These are phyloP conservation scores for Trametes maxima DNA, from an alignment of 768 basidiomycete genomes.

Conservation along the genomic window DNA sequence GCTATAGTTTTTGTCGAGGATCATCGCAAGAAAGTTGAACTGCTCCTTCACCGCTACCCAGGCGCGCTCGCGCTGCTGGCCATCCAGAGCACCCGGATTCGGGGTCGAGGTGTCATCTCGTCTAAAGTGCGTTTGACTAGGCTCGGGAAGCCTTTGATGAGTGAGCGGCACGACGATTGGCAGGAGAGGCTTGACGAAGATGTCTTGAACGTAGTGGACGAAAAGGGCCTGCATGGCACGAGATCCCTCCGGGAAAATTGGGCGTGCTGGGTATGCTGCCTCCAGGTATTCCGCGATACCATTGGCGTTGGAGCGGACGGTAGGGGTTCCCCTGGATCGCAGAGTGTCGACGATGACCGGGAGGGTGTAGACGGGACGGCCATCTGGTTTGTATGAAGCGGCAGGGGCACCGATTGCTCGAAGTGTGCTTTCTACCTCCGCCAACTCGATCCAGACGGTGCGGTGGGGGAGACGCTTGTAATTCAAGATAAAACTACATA, in stretches of 20 bases:
- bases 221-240: constrained; percentile 69
- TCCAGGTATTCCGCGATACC: constrained; percentile 76
- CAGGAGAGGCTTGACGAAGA: constrained; percentile 65
- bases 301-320: constrained; percentile 60
- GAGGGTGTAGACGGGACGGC: constrained; percentile 64
- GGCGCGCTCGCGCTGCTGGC: constrained; percentile 59
- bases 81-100: constrained; percentile 28
- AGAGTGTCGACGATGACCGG: constrained; percentile 69
- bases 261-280: constrained; percentile 63
- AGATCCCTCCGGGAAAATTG: constrained; percentile 70
- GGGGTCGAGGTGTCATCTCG: constrained; percentile 21
- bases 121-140: constrained; percentile 54
- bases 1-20: constrained; percentile 69
- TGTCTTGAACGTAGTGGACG: constrained; percentile 68
- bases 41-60: constrained; percentile 68
- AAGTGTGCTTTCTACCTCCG: constrained; percentile 65
- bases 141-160: constrained; percentile 60
- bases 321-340: constrained; percentile 45
- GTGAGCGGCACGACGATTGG: constrained; percentile 72
- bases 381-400: constrained; percentile 53
- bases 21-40: constrained; percentile 62
- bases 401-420: constrained; percentile 62
- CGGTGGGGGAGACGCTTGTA: constrained; percentile 72
- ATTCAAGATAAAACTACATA: constrained; percentile 67
- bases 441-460: constrained; percentile 71